Percentiles rank a stretch among this genome's conserved stretches.
Evolutionary conservation across 176 grass and related monocot genomes (phyloP).

Genomic region (Carex myosuroides): DNA sequence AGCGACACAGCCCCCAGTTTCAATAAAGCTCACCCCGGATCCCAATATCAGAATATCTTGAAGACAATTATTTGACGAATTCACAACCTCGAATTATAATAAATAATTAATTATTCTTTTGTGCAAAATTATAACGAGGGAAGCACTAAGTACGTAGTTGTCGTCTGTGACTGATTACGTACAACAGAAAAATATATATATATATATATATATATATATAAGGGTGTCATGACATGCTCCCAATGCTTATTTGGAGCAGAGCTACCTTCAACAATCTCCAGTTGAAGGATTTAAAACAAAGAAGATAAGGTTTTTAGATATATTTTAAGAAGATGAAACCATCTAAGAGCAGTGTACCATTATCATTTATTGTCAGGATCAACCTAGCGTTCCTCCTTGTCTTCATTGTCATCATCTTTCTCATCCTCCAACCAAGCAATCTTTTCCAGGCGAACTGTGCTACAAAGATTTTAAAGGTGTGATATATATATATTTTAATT

Average conservation of each 20-base stretch:
- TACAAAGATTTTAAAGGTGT: background rate
- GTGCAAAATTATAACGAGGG: background rate
- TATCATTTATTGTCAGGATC: background rate
- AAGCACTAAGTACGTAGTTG: background rate
- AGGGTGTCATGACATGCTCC: background rate
- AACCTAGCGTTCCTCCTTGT: background rate
- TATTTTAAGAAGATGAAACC: constrained; percentile 7
- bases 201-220: background rate
- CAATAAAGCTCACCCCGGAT: no score
- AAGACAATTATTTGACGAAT: no score
- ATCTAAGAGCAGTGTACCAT: background rate
- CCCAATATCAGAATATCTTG: no score
- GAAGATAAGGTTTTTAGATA: background rate
- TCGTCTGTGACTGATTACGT: background rate
- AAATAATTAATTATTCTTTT: background rate
- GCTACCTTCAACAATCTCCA: background rate
- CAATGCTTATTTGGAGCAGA: background rate
- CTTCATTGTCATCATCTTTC: background rate
- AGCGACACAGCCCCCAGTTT: no score
- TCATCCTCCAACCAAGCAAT: background rate
- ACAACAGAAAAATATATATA: background rate
- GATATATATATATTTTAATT: background rate
- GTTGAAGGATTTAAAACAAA: background rate
- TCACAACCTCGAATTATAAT: no score
- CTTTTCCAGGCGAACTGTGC: background rate